These are phyloP conservation scores for Cyberlindnera xishuangbannaensis DNA, from an alignment of 805 yeast genomes.

Conservation along the genomic window DNA sequence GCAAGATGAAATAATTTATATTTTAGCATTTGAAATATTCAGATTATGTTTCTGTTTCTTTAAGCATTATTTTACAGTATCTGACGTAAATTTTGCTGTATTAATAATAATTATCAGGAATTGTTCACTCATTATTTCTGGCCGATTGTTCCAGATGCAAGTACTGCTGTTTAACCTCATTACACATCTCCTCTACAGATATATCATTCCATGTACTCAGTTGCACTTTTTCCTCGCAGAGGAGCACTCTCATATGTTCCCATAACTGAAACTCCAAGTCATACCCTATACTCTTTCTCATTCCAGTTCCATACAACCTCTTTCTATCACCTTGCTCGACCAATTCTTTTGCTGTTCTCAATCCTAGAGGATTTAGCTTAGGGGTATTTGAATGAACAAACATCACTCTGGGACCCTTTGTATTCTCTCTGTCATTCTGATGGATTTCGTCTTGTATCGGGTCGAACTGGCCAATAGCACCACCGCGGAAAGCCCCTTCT, in stretches of 20 bases:
- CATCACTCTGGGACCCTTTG: slow-evolving; percentile 4
- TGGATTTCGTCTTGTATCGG: slow-evolving; percentile 48
- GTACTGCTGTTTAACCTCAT: slow-evolving; percentile 5
- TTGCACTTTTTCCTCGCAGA: slow-evolving; percentile 40
- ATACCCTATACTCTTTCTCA: slow-evolving; percentile 35
- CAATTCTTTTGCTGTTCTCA: slow-evolving; percentile 5
- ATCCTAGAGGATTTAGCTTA: slow-evolving; percentile 27
- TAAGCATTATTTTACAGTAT: too few relatives aligned
- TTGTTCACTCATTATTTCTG: slow-evolving; percentile 3
- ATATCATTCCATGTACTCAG: slow-evolving; percentile 33
- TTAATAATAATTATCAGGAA: too few relatives aligned
- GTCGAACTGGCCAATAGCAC: slow-evolving; percentile 70
- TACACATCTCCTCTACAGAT: slow-evolving; percentile 8
- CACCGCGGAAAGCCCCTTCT: slow-evolving; percentile 41
- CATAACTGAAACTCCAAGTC: slow-evolving; percentile 50
- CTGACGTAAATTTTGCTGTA: too few relatives aligned
- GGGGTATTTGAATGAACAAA: slow-evolving; percentile 28
- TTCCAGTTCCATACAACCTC: slow-evolving; percentile 9
- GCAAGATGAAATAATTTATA: slow-evolving; percentile 25
- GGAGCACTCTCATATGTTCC: slow-evolving; percentile 42
- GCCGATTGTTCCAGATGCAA: slow-evolving; percentile 3
- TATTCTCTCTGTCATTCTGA: slow-evolving; percentile 6
- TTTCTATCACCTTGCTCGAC: slow-evolving; percentile 6
- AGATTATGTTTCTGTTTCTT: too few relatives aligned
- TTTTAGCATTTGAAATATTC: too few relatives aligned